Evolutionary conservation across 306 rosid genomes (phyloP).

Genomic region (Trichosanthes cucumerina): DNA sequence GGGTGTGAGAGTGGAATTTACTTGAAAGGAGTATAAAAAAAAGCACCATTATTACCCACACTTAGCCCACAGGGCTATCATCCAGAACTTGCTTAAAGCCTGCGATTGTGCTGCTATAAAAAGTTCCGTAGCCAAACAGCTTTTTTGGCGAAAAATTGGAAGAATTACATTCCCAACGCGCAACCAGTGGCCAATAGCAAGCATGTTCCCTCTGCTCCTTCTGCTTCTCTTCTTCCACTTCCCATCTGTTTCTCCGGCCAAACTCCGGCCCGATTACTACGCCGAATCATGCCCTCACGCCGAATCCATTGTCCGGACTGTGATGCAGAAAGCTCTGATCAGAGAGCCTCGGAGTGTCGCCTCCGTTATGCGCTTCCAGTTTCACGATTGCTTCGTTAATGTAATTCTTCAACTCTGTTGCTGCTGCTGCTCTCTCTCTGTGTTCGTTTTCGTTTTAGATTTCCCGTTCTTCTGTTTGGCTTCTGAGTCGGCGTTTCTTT

Average conservation of each 20-base stretch:
- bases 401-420: constrained; percentile 17
- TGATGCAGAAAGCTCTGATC: constrained; percentile 46
- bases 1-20: no score
- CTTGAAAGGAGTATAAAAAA: no score
- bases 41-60: background rate
- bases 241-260: constrained; percentile 12
- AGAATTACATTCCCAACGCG: background rate
- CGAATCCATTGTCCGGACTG: constrained; percentile 39
- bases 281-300: constrained; percentile 45
- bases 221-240: constrained; percentile 20
- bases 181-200: constrained; percentile 1
- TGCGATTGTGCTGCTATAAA: background rate
- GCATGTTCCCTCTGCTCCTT: constrained; percentile 16
- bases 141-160: background rate
- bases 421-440: background rate
- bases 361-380: constrained; percentile 85
- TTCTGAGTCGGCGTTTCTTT: background rate
- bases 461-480: background rate
- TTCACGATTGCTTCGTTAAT: constrained; percentile 80
- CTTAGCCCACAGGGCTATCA: background rate
- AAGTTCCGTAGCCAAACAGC: background rate
- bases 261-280: constrained; percentile 53
- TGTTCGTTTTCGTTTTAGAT: no score
- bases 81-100: background rate
- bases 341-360: constrained; percentile 71